These are phyloP conservation scores for Saturnispora mendoncae DNA, from an alignment of 805 yeast species.

Conservation along the genomic window DNA sequence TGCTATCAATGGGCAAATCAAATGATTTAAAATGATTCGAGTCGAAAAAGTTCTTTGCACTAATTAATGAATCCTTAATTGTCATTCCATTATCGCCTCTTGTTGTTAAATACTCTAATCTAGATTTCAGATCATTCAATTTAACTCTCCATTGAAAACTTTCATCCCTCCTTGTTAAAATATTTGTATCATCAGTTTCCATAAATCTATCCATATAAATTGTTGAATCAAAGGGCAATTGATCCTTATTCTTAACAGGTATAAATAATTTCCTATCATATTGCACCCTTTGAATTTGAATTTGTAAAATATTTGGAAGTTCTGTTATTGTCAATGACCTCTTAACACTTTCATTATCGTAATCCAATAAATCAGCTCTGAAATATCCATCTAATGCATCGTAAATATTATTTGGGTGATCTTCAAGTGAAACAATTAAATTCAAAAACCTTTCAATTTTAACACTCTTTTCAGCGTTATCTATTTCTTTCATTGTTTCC, in stretches of 20 bases:
- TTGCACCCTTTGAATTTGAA: conserved; percentile 90
- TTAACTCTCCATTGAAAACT: conserved; percentile 56
- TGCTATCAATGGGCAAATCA: conserved; percentile 34
- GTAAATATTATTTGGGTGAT: conserved; percentile 80
- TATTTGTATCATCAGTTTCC: conserved; percentile 52
- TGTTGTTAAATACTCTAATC: conserved; percentile 34
- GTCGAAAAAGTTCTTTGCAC: conserved; percentile 50
- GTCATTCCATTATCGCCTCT: conserved; percentile 45
- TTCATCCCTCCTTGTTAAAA: conserved; percentile 46
- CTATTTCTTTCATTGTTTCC: conserved; percentile 23
- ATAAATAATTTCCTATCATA: conserved; percentile 65
- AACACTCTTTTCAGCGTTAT: conserved; percentile 31
- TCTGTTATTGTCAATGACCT: conserved; percentile 63
- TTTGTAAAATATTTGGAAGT: conserved; percentile 76
- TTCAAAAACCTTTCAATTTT: conserved; percentile 72
- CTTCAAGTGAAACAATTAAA: conserved; percentile 76
- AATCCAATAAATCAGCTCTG: conserved; percentile 57
- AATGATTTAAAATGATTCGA: conserved; percentile 30
- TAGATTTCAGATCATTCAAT: conserved; percentile 34
- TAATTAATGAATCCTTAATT: conserved; percentile 41
- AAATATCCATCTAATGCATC: conserved; percentile 85
- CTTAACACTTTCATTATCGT: conserved; percentile 66
- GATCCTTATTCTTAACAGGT: conserved; percentile 77
- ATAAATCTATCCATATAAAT: conserved; percentile 83
- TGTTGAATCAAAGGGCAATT: conserved; percentile 68